These are phyloP conservation scores for Lentinula edodes DNA, from an alignment of 768 basidiomycete genomes.

Conservation along the genomic window DNA sequence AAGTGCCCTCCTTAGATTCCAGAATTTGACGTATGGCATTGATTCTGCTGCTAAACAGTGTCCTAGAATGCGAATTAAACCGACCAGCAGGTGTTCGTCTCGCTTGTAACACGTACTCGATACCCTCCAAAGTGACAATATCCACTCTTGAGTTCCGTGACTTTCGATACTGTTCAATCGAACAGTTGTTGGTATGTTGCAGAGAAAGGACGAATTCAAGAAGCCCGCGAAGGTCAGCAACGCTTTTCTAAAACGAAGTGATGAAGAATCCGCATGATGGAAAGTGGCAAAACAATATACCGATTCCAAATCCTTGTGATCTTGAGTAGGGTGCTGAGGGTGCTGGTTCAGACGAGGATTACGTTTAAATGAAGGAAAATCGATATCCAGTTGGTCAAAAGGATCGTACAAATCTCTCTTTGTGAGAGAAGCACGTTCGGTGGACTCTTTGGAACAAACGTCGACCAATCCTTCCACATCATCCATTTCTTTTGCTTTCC, in stretches of 20 bases:
- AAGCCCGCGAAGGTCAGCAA: constrained; percentile 23
- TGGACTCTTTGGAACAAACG: neutral
- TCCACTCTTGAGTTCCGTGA: constrained; percentile 26
- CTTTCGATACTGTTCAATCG: constrained; percentile 2
- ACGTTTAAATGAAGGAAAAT: constrained; percentile 1
- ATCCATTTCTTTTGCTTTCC: constrained; percentile 6
- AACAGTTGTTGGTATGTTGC: neutral
- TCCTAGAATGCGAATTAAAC: constrained; percentile 18
- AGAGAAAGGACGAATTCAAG: constrained; percentile 15
- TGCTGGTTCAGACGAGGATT: neutral
- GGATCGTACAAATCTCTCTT: neutral
- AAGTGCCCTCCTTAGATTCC: constrained; percentile 9
- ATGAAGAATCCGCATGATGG: constrained; percentile 26
- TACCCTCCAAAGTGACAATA: constrained; percentile 32
- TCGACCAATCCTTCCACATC: neutral
- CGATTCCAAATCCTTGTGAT: constrained; percentile 21
- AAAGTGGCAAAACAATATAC: constrained; percentile 17
- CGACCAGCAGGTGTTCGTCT: neutral
- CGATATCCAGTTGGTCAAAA: constrained; percentile 5
- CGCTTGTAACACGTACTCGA: constrained; percentile 25
- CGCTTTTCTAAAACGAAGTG: constrained; percentile 23
- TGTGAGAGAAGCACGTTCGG: neutral
- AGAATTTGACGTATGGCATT: constrained; percentile 31
- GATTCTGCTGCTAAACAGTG: constrained; percentile 31
- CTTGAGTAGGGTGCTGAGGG: neutral